phyloP scores from a whole-genome alignment of 352 stramenopile genomes.

The Globisporangium emineosum region DNA sequence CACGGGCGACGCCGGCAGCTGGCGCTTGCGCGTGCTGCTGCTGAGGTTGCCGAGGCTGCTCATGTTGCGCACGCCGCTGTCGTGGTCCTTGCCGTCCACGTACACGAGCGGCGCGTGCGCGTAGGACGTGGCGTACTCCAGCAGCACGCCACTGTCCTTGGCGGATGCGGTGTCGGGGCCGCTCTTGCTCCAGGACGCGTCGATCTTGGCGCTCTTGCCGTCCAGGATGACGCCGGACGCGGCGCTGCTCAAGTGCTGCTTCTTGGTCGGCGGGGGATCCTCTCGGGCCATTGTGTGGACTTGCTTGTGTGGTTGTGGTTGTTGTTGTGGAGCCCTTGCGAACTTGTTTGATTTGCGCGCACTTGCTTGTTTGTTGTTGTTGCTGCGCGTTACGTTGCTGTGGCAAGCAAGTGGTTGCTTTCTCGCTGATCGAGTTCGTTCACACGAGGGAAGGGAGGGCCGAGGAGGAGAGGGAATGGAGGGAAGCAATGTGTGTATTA shows the following conservation, averaged over 20 bases:
- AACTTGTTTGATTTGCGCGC: neutral
- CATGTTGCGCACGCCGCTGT: slow-evolving; percentile 27
- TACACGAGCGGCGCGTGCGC: slow-evolving; percentile 22
- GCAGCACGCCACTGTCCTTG: slow-evolving; percentile 1
- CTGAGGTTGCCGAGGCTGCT: slow-evolving; percentile 26
- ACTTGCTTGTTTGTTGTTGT: slow-evolving; percentile 7
- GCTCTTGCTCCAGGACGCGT: slow-evolving; percentile 5
- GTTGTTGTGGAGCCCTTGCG: neutral
- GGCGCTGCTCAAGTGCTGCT: slow-evolving; percentile 3
- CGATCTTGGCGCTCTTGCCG: slow-evolving; percentile 1
- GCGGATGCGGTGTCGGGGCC: slow-evolving; percentile 3
- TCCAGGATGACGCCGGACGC: slow-evolving; percentile 4
- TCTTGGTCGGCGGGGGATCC: slow-evolving; percentile 11
- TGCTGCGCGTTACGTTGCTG: neutral
- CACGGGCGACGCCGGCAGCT: slow-evolving; percentile 18
- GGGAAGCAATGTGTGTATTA: slow-evolving; percentile 10
- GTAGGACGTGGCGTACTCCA: slow-evolving; percentile 11
- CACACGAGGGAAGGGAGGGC: neutral
- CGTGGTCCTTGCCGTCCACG: slow-evolving; percentile 12
- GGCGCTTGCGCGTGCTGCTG: slow-evolving; percentile 38
- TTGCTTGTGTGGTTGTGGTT: neutral
- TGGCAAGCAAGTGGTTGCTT: neutral
- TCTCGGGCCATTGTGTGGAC: slow-evolving; percentile 15
- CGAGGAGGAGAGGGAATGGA: neutral
- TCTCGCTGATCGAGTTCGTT: slow-evolving; percentile 4